Evolutionary conservation across 495 filamentous ascomycete genomes (phyloP).

Genomic region (Penicillium malachiteum): DNA sequence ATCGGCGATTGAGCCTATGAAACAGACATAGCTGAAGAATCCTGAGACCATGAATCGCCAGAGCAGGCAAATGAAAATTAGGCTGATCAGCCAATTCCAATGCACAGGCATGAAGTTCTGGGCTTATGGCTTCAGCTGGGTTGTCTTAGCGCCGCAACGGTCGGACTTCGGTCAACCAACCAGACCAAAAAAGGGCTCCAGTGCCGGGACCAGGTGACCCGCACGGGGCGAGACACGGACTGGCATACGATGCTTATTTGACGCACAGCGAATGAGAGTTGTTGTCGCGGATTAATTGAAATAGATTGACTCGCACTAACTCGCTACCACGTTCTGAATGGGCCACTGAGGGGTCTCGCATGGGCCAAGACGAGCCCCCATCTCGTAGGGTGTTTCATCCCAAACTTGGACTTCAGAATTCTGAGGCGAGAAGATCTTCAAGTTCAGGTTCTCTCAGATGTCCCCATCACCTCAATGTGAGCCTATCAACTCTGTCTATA

Average conservation of each 20-base stretch:
- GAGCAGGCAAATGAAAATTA: not conserved
- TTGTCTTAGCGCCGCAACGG: slow-evolving; percentile 12
- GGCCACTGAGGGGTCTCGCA: slow-evolving; percentile 11
- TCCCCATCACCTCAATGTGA: too few relatives aligned
- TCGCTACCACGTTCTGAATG: slow-evolving; percentile 20
- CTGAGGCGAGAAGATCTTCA: too few relatives aligned
- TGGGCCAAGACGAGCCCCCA: not conserved
- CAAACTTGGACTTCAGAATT: too few relatives aligned
- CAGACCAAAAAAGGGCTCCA: not conserved
- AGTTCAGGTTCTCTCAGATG: too few relatives aligned
- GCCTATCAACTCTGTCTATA: too few relatives aligned
- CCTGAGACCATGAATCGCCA: not conserved
- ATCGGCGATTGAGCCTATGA: not conserved
- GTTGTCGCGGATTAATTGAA: slow-evolving; percentile 18
- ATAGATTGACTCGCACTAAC: slow-evolving; percentile 6
- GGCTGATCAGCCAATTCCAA: not conserved
- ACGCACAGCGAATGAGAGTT: slow-evolving; percentile 25
- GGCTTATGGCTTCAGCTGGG: not conserved
- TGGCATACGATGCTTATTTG: slow-evolving; percentile 36
- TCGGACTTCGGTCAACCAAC: slow-evolving; percentile 1
- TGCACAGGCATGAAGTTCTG: not conserved
- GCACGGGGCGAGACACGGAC: not conserved
- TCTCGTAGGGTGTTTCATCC: slow-evolving; percentile 30
- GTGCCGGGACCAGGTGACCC: not conserved
- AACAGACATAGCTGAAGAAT: too few relatives aligned